A percentile compares a stretch with the other conserved stretches of the same genome.
Evolutionary conservation across 257 asterid genomes (phyloP).

Genomic region (Verbena officinalis): DNA sequence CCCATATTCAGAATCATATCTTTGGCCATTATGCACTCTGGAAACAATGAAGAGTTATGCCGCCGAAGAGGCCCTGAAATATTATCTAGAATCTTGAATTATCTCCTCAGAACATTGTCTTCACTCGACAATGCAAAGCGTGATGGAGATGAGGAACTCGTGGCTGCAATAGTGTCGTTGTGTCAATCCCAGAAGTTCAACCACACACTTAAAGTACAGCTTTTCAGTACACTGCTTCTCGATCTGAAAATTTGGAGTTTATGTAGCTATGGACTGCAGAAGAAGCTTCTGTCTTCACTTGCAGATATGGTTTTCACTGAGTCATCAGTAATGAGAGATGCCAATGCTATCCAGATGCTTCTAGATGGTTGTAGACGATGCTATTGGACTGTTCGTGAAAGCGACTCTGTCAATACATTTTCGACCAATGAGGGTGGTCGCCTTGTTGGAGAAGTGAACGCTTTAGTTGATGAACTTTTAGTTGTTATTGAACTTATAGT

Average conservation of each 20-base stretch:
- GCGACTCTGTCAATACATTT: conserved; percentile 79
- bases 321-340: conserved; percentile 93
- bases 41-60: conserved; percentile 88
- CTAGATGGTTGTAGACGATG: conserved; percentile 97
- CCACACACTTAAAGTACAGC: conserved; percentile 88
- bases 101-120: conserved; percentile 86
- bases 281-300: conserved; percentile 92
- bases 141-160: conserved; percentile 92
- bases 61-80: conserved; percentile 95
- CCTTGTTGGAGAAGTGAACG: conserved; percentile 93
- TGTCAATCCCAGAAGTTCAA: conserved; percentile 90
- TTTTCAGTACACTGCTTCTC: conserved; percentile 85
- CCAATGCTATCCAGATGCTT: conserved; percentile 97
- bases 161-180: conserved; percentile 81
- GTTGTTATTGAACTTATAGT: conserved; percentile 91
- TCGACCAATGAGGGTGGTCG: conserved; percentile 57
- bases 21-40: conserved; percentile 85
- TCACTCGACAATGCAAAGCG: conserved; percentile 59
- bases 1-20: conserved; percentile 90
- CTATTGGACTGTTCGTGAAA: conserved; percentile 89
- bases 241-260: conserved; percentile 95
- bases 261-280: conserved; percentile 97
- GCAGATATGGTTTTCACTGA: conserved; percentile 98
- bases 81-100: conserved; percentile 80
- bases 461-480: conserved; percentile 96